These are phyloP conservation scores for Glycine soja DNA, from an alignment of 306 rosid genomes.

Conservation along the genomic window DNA sequence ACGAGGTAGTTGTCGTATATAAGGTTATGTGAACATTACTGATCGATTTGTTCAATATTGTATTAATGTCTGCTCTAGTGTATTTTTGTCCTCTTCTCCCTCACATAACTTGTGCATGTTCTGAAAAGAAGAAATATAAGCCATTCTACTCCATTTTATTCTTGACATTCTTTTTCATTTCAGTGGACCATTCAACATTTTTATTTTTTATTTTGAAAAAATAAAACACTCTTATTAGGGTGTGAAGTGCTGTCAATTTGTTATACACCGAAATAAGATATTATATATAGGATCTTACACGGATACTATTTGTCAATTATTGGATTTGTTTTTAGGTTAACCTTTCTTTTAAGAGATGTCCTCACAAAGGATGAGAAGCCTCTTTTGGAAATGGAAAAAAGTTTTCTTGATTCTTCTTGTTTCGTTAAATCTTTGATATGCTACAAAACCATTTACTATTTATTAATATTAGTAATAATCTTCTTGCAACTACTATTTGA, in stretches of 20 bases:
- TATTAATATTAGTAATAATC: not conserved
- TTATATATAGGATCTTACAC: slow-evolving; percentile 24
- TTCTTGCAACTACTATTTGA: not conserved
- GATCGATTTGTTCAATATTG: slow-evolving; percentile 34
- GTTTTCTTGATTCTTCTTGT: not conserved
- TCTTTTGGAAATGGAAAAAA: not conserved
- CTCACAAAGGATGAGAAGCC: no score
- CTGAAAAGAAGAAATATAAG: slow-evolving; percentile 33
- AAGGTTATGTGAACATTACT: no score
- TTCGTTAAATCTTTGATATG: slow-evolving; percentile 9
- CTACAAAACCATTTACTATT: not conserved
- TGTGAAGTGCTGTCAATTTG: not conserved
- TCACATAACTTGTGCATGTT: slow-evolving; percentile 31
- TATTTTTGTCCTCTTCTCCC: slow-evolving; percentile 44
- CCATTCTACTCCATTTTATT: slow-evolving; percentile 31
- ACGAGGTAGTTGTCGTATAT: slow-evolving; percentile 45
- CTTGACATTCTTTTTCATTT: slow-evolving; percentile 49
- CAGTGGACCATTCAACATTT: slow-evolving; percentile 35
- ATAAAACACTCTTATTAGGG: not conserved
- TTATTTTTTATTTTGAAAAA: not conserved
- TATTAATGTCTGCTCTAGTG: slow-evolving; percentile 40
- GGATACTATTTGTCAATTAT: slow-evolving; percentile 26
- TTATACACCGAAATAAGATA: slow-evolving; percentile 36
- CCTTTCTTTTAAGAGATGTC: not conserved
- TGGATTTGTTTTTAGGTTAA: slow-evolving; percentile 5